A percentile compares a stretch with the other conserved stretches of the same genome.
Evolutionary conservation across 2,329 filamentous ascomycete species (phyloP).

Genomic region (Aulographum hederae): DNA sequence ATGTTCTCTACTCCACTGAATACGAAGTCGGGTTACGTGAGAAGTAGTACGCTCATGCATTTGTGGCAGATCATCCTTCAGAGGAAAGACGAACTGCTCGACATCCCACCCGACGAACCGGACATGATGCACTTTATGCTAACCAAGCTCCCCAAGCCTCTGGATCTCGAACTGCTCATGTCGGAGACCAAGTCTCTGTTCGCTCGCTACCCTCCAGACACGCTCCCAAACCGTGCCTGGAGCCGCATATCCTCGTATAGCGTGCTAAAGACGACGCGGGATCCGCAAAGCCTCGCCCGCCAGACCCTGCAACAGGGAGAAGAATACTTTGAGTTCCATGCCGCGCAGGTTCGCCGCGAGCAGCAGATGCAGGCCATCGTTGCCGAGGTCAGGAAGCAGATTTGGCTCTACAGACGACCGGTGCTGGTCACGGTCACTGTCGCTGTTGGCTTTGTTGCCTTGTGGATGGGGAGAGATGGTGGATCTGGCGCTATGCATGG

Average conservation of each 20-base stretch:
- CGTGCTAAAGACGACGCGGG: constrained; percentile 66
- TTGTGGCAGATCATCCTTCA: constrained; percentile 50
- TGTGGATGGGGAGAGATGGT: not conserved
- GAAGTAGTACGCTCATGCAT: constrained; percentile 3
- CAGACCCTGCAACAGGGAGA: not conserved
- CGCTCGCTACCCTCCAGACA: constrained; percentile 49
- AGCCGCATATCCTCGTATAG: constrained; percentile 52
- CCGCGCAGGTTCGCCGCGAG: not conserved
- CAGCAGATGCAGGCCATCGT: not conserved
- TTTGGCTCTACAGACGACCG: not conserved
- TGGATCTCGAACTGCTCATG: constrained; percentile 68
- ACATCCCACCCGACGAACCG: constrained; percentile 63
- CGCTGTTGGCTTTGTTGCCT: not conserved
- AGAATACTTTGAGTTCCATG: not conserved
- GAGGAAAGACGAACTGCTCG: constrained; percentile 68
- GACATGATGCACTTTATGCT: constrained; percentile 85
- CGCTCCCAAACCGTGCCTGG: constrained; percentile 48
- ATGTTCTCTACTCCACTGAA: constrained; percentile 1
- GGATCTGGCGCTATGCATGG: no score
- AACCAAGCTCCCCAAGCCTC: constrained; percentile 64
- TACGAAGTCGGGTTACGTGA: constrained; percentile 4
- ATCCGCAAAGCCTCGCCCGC: constrained; percentile 9
- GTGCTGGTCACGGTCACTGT: not conserved
- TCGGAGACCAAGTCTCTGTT: constrained; percentile 45
- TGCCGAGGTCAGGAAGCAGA: not conserved